Evolutionary conservation across 768 basidiomycete species (phyloP), one percentile per base, ranked within the genome.

Genomic region (Lyophyllum shimeji): DNA sequence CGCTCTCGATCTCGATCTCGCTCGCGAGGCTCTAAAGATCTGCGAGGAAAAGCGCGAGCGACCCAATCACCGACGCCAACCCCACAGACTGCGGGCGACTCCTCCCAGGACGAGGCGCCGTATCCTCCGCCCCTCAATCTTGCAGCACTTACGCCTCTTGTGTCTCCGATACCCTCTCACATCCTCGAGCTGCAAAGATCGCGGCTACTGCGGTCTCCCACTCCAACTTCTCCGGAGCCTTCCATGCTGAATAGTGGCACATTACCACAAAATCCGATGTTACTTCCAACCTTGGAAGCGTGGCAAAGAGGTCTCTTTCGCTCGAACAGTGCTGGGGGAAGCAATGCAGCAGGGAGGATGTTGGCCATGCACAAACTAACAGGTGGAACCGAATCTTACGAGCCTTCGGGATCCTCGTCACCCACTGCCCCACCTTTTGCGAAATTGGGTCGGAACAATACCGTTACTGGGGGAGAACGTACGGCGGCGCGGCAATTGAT

Each of bases 241-340:
- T 76, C 82, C 7, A 66, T 83, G 56, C 76, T 83, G 58, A 86
- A 86, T 67, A 82, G 86, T n/a, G 83, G 82, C 13, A 80, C 83
- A 17, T 82, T 86, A 5, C 82, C 86, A 2, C 76, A 86, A 7
- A 86, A 85, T 2, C 87, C 89, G 17, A 69, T 84, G 63, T 60
- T 66, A 37, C 70, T 89, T 33, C 92, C 92, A 0, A 83, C 90
- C 3, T 76, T 96, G 6, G 89, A 92, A 63, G 89, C 87, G 20
- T 74, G 95, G 34, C 86, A 87, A 66, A 83, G 78, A 64, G 87
- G 88, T 15, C 81, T 97, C 2, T 86, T 91, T 65, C 86, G 95
- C 18, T 95, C 95, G 1, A 95, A 95, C 67, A 95, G 94, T 65
- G 91, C 90, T n/a, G 90, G 89, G 20, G 81, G 88, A 50, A 82